These are phyloP conservation scores for Piromyces finnis DNA, from an alignment of 192 early-diverging fungal species.

Conservation along the genomic window DNA sequence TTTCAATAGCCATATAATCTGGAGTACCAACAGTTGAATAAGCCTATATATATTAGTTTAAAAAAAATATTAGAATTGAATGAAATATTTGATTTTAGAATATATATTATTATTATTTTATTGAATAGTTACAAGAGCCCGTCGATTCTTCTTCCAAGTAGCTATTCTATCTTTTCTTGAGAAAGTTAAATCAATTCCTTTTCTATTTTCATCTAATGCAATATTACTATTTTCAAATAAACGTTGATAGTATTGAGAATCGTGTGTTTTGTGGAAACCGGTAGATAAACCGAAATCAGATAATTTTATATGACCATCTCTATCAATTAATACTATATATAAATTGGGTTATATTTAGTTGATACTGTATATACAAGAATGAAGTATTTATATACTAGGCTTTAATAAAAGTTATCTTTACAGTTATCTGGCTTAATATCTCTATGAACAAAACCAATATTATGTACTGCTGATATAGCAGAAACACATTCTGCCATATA, in stretches of 20 bases:
- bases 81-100: too few species aligned
- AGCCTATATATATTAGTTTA: conserved; percentile 39
- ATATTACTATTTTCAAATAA: conserved; percentile 49
- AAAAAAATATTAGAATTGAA: too few species aligned
- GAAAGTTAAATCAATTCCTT: conserved; percentile 82
- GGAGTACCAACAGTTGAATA: conserved; percentile 97
- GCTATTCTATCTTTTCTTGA: conserved; percentile 86
- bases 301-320: conserved; percentile 96
- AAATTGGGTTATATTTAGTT: too few species aligned
- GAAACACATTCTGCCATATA: conserved; percentile 94
- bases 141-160: conserved; percentile 95
- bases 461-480: conserved; percentile 85
- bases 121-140: conserved; percentile 51
- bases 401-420: neutral
- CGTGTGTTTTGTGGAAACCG: conserved; percentile 97
- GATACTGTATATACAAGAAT: too few species aligned
- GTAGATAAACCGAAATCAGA: conserved; percentile 99
- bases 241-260: conserved; percentile 84
- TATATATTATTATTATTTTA: too few species aligned
- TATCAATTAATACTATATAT: conserved; percentile 90
- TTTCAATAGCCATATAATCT: conserved; percentile 74
- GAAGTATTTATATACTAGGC: too few species aligned
- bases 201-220: conserved; percentile 20
- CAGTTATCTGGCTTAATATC: conserved; percentile 47
- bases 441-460: conserved; percentile 83